Base-by-base conservation (phyloP, 768 basidiomycete species). In the Russula sp. region DNA sequence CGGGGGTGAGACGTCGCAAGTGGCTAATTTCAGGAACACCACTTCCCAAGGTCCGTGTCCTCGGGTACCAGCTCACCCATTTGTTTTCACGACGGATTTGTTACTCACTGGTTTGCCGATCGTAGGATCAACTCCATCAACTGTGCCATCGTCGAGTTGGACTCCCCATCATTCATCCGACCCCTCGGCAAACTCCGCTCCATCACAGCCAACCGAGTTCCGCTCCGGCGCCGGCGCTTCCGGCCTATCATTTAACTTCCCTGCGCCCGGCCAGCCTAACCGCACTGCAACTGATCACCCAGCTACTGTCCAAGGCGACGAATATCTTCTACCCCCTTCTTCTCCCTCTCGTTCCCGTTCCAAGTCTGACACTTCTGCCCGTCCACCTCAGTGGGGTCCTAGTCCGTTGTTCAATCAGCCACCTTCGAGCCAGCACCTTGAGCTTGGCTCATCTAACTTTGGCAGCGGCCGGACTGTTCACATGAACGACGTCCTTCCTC, bases 31-130 rank as follows among this genome's bases (percentile, higher is more conserved):
- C 76, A 74, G 76, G 39, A 75, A 77, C 71, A 81, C 66, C 71
- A 74, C 86, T 53, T 76, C 78, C 65, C 81, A 82, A 75, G 80
- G 83, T 83, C 63, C 71, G 81, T 79, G 11, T 39, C 11, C 35
- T 42, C 38, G 56, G 57, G 39, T 7, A 32, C 20, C n/a, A 34
- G 43, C 52, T 39, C 16, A 14, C n/a, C 11, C 20, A 36, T 52
- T 42, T 65, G 35, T 60, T 58, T 25, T 50, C 62, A 25, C 25
- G 50, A 42, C 47, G 35, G 52, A n/a, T 54, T 58, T 53, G 52
- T 49, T 54, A 59, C 50, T 63, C 46, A 59, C 13, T 10, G 14
- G 13, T 42, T 47, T 50, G 32, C 38, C 58, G 57, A 64, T 69
- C 59, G 56, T 39, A 66, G 65, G 58, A 58, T 66, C 65, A 57